Evolutionary conservation across 1,139 yeast genomes (phyloP).

Genomic region (Debaryomyces fabryi): DNA sequence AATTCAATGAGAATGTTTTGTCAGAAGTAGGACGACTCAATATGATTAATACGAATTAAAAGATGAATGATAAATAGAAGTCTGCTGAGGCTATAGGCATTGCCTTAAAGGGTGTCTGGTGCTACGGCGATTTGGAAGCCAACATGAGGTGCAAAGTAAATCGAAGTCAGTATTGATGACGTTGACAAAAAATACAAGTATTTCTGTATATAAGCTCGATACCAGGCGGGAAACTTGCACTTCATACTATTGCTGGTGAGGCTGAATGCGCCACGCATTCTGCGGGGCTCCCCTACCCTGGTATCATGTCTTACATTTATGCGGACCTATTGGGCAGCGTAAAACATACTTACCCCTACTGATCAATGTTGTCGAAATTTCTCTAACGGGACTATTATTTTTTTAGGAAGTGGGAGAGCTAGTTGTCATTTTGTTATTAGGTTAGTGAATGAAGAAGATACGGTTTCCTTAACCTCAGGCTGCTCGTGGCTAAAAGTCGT

Average conservation of each 20-base stretch:
- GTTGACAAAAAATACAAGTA: not conserved
- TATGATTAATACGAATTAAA: not conserved
- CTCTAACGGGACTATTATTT: not conserved
- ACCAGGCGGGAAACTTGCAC: not conserved
- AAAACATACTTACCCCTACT: not conserved
- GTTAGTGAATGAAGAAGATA: too few relatives aligned
- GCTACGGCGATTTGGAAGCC: not conserved
- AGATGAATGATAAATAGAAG: not conserved
- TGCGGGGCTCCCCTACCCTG: not conserved
- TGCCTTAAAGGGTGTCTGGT: not conserved
- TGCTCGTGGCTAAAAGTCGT: too few relatives aligned
- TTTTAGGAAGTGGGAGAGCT: not conserved
- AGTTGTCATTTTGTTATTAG: not conserved
- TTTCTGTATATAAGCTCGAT: not conserved
- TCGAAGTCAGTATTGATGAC: not conserved
- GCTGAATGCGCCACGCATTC: not conserved
- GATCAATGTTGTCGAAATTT: not conserved
- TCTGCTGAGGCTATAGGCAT: not conserved
- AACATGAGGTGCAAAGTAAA: not conserved
- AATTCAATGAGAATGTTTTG: too few relatives aligned
- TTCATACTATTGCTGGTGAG: not conserved
- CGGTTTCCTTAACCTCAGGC: too few relatives aligned
- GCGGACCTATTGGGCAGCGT: not conserved
- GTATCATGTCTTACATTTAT: not conserved
- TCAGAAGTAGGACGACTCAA: not conserved